These are phyloP conservation scores for Boletellus deceptivus DNA, from an alignment of 1,284 basidiomycete species.

Conservation along the genomic window DNA sequence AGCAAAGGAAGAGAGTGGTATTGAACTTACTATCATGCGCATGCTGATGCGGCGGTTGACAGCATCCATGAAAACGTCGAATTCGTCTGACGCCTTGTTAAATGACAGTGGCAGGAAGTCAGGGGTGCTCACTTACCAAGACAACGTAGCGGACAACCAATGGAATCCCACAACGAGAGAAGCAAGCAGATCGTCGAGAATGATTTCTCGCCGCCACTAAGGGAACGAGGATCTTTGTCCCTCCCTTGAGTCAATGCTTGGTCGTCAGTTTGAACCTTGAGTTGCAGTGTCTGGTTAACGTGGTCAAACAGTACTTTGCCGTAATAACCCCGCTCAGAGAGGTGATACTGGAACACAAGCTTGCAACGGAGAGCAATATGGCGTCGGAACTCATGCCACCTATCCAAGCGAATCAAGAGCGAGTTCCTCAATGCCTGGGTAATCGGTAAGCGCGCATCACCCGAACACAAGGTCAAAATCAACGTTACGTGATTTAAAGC, in stretches of 20 bases:
- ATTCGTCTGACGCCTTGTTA: constrained; percentile 58
- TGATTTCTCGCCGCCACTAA: constrained; percentile 95
- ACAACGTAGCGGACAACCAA: constrained; percentile 91
- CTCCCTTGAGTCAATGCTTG: constrained; percentile 59
- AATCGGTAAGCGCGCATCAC: constrained; percentile 5
- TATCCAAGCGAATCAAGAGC: constrained; percentile 59
- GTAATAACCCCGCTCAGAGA: constrained; percentile 83
- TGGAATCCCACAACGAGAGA: constrained; percentile 92
- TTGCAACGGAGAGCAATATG: constrained; percentile 87
- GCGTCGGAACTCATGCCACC: constrained; percentile 86
- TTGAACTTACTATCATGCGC: constrained; percentile 78
- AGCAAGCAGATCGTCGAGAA: constrained; percentile 96
- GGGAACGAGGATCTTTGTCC: constrained; percentile 78
- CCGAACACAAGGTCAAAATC: neutral
- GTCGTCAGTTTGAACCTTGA: constrained; percentile 81
- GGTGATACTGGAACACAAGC: constrained; percentile 77
- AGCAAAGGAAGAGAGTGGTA: neutral
- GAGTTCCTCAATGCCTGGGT: constrained; percentile 61
- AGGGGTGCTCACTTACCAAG: constrained; percentile 60
- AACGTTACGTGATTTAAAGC: constrained; percentile 58
- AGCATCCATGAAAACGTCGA: constrained; percentile 96
- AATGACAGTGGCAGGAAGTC: neutral
- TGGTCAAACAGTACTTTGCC: constrained; percentile 89
- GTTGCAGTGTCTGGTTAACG: constrained; percentile 56
- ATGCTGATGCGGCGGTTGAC: constrained; percentile 90